Percentiles rank a stretch among this genome's conserved stretches.
phyloP scores from a whole-genome alignment of 306 rosid genomes.

The Cicer pinnatifidum region DNA sequence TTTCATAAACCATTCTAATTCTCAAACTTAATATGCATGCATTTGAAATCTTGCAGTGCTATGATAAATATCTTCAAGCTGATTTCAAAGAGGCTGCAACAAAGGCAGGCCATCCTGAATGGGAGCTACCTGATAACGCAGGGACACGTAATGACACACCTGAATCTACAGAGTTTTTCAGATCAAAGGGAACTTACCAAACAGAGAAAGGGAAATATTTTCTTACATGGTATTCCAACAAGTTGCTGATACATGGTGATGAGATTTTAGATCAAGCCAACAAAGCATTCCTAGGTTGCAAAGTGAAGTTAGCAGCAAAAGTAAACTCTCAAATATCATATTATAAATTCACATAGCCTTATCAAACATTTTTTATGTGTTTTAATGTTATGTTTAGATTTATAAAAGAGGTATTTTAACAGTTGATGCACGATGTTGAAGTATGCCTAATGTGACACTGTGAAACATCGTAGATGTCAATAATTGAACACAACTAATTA shows the following conservation, averaged over 20 bases:
- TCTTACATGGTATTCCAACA: conserved; percentile 88
- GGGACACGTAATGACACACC: conserved; percentile 73
- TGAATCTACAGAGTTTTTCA: conserved; percentile 72
- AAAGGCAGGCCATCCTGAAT: conserved; percentile 76
- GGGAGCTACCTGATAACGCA: conserved; percentile 82
- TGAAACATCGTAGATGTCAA: too few species aligned
- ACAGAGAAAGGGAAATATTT: conserved; percentile 77
- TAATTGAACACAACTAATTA: too few species aligned
- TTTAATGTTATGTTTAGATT: too few species aligned
- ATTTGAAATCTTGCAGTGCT: conserved; percentile 62
- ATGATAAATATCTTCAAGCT: conserved; percentile 76
- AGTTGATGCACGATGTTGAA: too few species aligned
- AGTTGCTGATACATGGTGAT: conserved; percentile 78
- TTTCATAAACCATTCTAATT: background rate
- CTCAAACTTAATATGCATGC: conserved; percentile 1
- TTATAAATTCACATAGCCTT: too few species aligned
- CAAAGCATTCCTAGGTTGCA: conserved; percentile 69
- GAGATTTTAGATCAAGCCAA: conserved; percentile 87
- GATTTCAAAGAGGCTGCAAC: conserved; percentile 72
- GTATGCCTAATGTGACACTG: too few species aligned
- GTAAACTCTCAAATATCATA: conserved; percentile 47
- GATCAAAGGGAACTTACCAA: conserved; percentile 67
- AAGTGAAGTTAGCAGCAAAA: conserved; percentile 84
- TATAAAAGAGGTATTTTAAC: too few species aligned
- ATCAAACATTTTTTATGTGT: too few species aligned